A percentile compares a stretch with the other conserved stretches of the same genome.
phyloP scores from a whole-genome alignment of 805 yeast genomes.

The Zygoascus flipseniorum region DNA sequence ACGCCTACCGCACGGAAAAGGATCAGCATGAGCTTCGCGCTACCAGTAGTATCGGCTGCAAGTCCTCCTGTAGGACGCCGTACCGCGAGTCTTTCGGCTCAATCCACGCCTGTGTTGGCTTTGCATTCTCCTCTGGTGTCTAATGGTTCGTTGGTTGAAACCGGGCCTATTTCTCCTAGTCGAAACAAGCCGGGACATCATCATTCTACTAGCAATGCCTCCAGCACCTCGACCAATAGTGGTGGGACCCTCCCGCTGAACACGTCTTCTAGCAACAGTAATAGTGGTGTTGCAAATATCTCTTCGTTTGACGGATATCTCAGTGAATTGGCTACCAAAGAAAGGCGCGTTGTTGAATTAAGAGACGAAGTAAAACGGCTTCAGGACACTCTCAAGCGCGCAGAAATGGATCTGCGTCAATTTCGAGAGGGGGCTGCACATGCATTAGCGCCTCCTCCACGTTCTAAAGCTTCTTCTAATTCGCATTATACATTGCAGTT shows the following conservation, averaged over 20 bases:
- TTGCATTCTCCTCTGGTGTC: not conserved
- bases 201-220: not conserved
- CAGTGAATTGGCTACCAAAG: slow-evolving; percentile 31
- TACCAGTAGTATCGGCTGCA: not conserved
- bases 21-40: slow-evolving; percentile 1
- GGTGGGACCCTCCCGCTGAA: not conserved
- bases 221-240: not conserved
- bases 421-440: slow-evolving; percentile 21
- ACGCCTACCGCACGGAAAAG: not conserved
- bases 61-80: not conserved
- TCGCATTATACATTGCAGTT: not conserved
- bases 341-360: slow-evolving; percentile 31
- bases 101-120: not conserved
- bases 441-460: slow-evolving; percentile 11
- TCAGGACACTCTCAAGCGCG: slow-evolving; percentile 26
- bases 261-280: not conserved
- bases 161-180: not conserved
- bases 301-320: slow-evolving; percentile 16
- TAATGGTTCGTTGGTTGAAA: not conserved
- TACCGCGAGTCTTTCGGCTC: not conserved
- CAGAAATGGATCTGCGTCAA: slow-evolving; percentile 28
- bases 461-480: slow-evolving; percentile 2
- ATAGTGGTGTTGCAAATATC: not conserved
- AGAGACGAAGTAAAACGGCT: slow-evolving; percentile 22
- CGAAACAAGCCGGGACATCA: not conserved